Evolutionary conservation across 2,329 filamentous ascomycete species (phyloP).

Genomic region (Monascus ruber): DNA sequence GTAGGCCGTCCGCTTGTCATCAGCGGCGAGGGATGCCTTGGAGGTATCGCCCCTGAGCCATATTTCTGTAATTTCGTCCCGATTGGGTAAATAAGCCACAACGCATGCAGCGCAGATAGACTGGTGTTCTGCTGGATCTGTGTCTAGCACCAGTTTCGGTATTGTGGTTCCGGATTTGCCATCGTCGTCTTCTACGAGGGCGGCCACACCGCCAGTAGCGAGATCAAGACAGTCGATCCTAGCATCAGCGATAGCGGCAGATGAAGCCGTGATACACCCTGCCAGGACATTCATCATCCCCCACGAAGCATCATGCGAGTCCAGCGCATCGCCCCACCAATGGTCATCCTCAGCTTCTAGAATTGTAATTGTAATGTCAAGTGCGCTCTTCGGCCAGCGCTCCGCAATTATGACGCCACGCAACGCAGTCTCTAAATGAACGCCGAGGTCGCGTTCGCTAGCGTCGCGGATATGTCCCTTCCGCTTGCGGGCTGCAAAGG

Average conservation of each 20-base stretch:
- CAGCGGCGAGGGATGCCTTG: conserved; percentile 12
- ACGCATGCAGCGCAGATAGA: conserved; percentile 73
- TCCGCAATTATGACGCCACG: conserved; percentile 84
- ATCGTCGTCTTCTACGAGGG: conserved; percentile 46
- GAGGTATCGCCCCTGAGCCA: conserved; percentile 73
- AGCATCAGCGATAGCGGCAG: conserved; percentile 84
- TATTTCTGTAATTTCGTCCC: conserved; percentile 86
- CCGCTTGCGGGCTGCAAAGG: conserved; percentile 74
- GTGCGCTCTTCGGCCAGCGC: conserved; percentile 93
- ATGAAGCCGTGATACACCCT: conserved; percentile 86
- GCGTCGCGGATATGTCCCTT: conserved; percentile 78
- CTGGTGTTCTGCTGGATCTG: conserved; percentile 67
- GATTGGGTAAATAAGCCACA: conserved; percentile 72
- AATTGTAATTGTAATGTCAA: conserved; percentile 89
- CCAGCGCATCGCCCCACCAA: conserved; percentile 48
- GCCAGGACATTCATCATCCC: conserved; percentile 85
- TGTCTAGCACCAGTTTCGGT: conserved; percentile 55
- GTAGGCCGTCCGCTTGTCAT: conserved; percentile 28
- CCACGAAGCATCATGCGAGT: conserved; percentile 54
- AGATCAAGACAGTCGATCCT: conserved; percentile 93
- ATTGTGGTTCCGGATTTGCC: conserved; percentile 11
- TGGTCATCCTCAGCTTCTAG: conserved; percentile 83
- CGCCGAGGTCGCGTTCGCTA: conserved; percentile 76
- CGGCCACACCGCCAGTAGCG: conserved; percentile 79
- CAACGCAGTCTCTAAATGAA: conserved; percentile 83